A percentile compares a stretch with the other conserved stretches of the same genome.
Evolutionary conservation across 164 flowering plant genomes (phyloP).

Genomic region (Magnolia changhungtana): DNA sequence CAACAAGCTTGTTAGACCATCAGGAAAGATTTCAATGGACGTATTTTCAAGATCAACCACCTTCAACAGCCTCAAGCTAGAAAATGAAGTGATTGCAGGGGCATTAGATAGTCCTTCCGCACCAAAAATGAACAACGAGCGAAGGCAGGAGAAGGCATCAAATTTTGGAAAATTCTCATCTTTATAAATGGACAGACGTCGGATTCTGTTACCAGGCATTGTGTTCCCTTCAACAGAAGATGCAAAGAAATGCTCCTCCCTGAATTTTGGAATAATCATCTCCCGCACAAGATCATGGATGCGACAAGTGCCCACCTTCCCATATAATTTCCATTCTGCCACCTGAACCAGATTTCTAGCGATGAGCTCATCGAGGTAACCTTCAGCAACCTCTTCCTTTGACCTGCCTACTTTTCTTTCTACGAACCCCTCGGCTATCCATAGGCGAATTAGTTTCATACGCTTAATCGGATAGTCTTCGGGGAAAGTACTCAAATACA

Average conservation of each 20-base stretch:
- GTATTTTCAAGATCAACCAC: constrained; percentile 7
- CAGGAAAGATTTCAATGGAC: background rate
- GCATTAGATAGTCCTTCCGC: too few relatives aligned
- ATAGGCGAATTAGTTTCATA: constrained; percentile 1
- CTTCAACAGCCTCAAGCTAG: background rate
- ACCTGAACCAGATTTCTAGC: constrained; percentile 5
- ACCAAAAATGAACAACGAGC: constrained; percentile 1
- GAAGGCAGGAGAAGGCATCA: background rate
- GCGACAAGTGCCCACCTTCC: constrained; percentile 3
- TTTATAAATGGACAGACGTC: constrained; percentile 22
- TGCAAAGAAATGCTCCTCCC: constrained; percentile 3
- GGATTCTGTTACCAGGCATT: background rate
- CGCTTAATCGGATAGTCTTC: constrained; percentile 9
- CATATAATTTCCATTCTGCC: background rate
- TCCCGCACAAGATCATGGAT: constrained; percentile 19
- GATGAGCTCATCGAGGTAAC: constrained; percentile 4
- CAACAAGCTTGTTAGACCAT: background rate
- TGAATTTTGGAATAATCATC: background rate
- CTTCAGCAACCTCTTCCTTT: constrained; percentile 16
- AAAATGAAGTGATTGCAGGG: background rate
- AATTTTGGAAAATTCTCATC: background rate
- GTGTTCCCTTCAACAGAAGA: constrained; percentile 3
- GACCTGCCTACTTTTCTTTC: background rate
- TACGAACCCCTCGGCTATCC: constrained; percentile 20
- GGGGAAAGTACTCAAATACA: constrained; percentile 11